Percentiles rank a stretch among this genome's conserved stretches.
phyloP scores from a whole-genome alignment of 352 stramenopile genomes.

The Globisporangium ultimum region DNA sequence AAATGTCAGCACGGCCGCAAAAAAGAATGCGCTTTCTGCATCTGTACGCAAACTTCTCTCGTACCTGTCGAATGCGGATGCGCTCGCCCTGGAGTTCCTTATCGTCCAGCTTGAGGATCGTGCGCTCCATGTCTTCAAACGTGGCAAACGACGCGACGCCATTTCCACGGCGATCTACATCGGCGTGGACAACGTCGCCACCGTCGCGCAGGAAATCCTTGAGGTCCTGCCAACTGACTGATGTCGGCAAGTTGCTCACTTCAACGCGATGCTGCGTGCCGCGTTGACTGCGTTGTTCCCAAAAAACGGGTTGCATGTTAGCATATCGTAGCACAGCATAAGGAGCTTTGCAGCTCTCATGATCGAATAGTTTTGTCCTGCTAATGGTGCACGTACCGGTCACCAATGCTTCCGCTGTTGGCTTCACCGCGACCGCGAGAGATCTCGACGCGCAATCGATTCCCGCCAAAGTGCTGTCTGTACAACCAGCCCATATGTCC shows the following conservation, averaged over 20 bases:
- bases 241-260: constrained; percentile 36
- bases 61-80: constrained; percentile 39
- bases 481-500: not conserved
- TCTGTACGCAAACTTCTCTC: not conserved
- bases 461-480: constrained; percentile 26
- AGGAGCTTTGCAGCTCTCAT: no score
- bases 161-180: constrained; percentile 65
- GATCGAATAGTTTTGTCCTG: no score
- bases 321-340: no score
- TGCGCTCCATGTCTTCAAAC: constrained; percentile 47
- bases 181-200: constrained; percentile 58
- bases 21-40: not conserved
- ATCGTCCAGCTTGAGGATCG: constrained; percentile 50
- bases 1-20: not conserved
- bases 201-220: constrained; percentile 60
- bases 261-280: constrained; percentile 55
- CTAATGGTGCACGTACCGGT: constrained; percentile 1
- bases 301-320: not conserved
- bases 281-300: constrained; percentile 19
- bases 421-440: constrained; percentile 22
- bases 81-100: constrained; percentile 42
- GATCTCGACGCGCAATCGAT: constrained; percentile 53
- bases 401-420: constrained; percentile 2
- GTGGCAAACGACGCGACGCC: constrained; percentile 67
- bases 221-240: constrained; percentile 58